phyloP scores from a whole-genome alignment of 2,329 filamentous ascomycete species.

The Shiraia bambusicola region DNA sequence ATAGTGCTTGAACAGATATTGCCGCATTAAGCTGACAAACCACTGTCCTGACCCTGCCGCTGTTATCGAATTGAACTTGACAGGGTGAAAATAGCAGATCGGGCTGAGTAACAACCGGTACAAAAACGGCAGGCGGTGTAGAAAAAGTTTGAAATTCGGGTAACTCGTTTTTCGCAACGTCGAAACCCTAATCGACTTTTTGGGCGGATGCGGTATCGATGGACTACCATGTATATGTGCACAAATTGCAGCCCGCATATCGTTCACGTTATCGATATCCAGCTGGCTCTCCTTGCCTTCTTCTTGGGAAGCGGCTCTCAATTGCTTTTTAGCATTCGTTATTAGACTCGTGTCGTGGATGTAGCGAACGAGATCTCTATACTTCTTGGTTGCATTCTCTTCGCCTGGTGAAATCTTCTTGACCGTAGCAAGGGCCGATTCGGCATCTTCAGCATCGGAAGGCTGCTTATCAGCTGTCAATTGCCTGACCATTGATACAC shows the following conservation, averaged over 20 bases:
- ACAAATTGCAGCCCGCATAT: conserved; percentile 54
- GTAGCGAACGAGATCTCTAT: conserved; percentile 44
- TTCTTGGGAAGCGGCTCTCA: conserved; percentile 27
- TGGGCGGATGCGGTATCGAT: conserved; percentile 54
- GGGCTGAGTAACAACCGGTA: conserved; percentile 52
- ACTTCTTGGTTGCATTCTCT: conserved; percentile 46
- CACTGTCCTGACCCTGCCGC: conserved; percentile 54
- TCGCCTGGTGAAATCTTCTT: conserved; percentile 50
- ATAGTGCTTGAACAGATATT: conserved; percentile 55
- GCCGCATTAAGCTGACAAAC: conserved; percentile 50
- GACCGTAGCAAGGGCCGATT: conserved; percentile 44
- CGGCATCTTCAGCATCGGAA: conserved; percentile 26
- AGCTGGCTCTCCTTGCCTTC: conserved; percentile 34
- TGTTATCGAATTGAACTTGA: conserved; percentile 53
- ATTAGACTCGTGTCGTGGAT: conserved; percentile 36
- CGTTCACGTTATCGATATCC: conserved; percentile 41
- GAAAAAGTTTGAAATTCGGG: conserved; percentile 46
- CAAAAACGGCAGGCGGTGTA: conserved; percentile 55
- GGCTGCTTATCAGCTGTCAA: conserved; percentile 47
- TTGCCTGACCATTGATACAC: conserved; percentile 27
- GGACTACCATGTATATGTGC: conserved; percentile 51
- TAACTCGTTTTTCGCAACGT: conserved; percentile 50
- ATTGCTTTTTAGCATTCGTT: conserved; percentile 27
- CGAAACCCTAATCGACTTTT: conserved; percentile 51
- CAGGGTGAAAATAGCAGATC: conserved; percentile 56